Base-by-base conservation (phyloP, 2,329 filamentous ascomycete species). In the Didymella segeticola region DNA sequence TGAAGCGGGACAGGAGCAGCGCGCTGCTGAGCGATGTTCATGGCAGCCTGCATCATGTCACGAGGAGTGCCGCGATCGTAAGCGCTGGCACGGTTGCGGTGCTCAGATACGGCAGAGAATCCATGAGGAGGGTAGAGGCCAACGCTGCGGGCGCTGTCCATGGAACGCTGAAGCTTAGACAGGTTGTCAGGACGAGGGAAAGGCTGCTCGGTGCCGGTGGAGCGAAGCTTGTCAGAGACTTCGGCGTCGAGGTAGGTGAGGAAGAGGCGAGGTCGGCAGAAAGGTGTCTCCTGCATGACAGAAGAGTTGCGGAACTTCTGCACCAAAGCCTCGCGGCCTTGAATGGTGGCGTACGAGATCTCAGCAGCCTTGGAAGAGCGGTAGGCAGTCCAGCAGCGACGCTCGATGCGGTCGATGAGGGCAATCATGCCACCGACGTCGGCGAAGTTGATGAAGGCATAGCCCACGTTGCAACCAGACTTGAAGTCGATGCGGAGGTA, bases 261-360 rank as follows among this genome's bases (percentile, higher is more conserved):
- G 74, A 83, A 88, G 5, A 74, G 47, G 33, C 96, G 96, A 0
- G 95, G 95, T 1, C 91, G 87, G 67, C 91, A 96, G 46, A 89
- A 86, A 0, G 86, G 81, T 10, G 87, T 84, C 75, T 98, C 93
- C 1, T 93, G 81, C 91, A 98, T 97, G 25, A 99, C 92, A 0
- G 91, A 93, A 31, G 91, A 96, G 78, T 99, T 99, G 29, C 95
- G 88, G 70, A 99, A 99, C 71, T 98, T 97, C 73, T 96, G 90
- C 6, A 97, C 86, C 0, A 98, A 82, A 60, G 91, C 93, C 69
- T 96, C 92, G 59, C 89, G 89, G 38, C 95, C 95, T 78, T 99
- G 95, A 55, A 96, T 93, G 11, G 93, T 96, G n/a, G 95, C 95
- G 74, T 98, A 99, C 0, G 93, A 96, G 37, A 98, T 86, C 73